Conservation (phyloP, 768 basidiomycete species). For the Pulveroboletus sp. region DNA sequence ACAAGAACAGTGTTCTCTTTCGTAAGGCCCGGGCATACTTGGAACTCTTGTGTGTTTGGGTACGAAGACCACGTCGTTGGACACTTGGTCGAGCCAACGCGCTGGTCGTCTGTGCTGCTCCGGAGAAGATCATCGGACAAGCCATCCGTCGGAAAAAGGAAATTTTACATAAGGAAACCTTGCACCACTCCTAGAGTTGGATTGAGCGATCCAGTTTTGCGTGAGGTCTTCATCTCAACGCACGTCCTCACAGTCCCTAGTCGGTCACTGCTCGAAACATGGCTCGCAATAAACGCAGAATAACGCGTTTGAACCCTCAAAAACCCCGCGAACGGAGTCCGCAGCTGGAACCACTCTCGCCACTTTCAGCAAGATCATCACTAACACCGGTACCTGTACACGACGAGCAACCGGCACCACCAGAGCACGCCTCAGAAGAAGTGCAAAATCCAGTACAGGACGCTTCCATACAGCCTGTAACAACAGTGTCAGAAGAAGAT, state of each 20-base stretch:
- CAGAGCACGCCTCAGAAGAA: conserved; percentile 17
- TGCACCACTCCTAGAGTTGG: neutral
- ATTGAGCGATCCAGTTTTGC: conserved; percentile 8
- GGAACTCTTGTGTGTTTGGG: neutral
- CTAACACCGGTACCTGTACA: conserved; percentile 24
- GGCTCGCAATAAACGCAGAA: conserved; percentile 43
- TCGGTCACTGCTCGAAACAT: conserved; percentile 25
- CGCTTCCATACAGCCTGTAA: conserved; percentile 1
- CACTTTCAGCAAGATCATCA: conserved; percentile 28
- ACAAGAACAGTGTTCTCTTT: neutral
- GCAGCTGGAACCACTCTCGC: conserved; percentile 28
- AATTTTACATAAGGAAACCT: conserved; percentile 25
- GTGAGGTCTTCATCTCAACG: conserved; percentile 9
- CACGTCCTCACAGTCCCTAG: conserved; percentile 6
- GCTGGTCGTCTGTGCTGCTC: no score
- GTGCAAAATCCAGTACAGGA: conserved; percentile 13
- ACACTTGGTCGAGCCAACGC: no score
- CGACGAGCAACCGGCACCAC: conserved; percentile 12
- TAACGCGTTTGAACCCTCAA: conserved; percentile 34
- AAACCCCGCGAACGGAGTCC: conserved; percentile 34
- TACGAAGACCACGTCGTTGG: neutral
- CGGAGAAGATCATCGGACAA: no score
- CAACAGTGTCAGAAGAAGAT: conserved; percentile 25
- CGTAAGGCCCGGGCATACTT: neutral
- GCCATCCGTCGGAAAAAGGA: conserved; percentile 6